Base-by-base conservation (phyloP, 2,329 filamentous ascomycete genomes). In the Claviceps monticola region DNA sequence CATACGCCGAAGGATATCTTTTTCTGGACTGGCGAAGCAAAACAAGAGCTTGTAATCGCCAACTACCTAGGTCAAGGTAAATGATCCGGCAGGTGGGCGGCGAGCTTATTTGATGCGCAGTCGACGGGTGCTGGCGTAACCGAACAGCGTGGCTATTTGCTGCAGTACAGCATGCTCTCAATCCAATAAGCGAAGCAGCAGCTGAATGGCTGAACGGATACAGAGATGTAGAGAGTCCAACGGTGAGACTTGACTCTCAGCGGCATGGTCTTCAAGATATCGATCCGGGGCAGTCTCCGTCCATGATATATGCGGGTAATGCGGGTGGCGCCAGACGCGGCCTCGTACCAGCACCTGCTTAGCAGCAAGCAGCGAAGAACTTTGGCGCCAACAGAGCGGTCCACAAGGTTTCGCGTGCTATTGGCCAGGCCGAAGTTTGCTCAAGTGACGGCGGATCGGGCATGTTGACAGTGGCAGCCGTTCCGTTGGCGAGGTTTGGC, bases 321-420 rank as follows among this genome's bases (percentile, higher is more conserved):
- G 41, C 41, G 19, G 19, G 41, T 43, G 41, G 41, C 41, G 41
- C 41, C 19, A 43, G 41, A 19, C 43, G 21, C 8, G 42, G 6
- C 42, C 13, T 8, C 7, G 21, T 21, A 44, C 9, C 42, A 5
- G 13, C 23, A 16, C 4, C 21, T 26, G 21, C 43, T 29, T n/a
- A 29, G 21, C 43, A 29, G 44, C n/a, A 46, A 29, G n/a, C 14
- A 34, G n/a, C 5, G 44, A 36, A 34, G 9, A 43, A 29, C 11
- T 21, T n/a, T 39, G 49, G 49, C 49, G 29, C 48, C 48, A 50
- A 16, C 23, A 38, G 39, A 17, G 41, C 48, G 48, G 41, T 50
- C 48, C 41, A 50, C 48, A 43, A 37, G 14, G 41, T 50, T 21
- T 11, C 41, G 34, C 17, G 13, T n/a, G 14, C 23, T 13, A 43